Evolutionary conservation across 305 asterid genomes (phyloP).

Genomic region (Salvia sclarea): DNA sequence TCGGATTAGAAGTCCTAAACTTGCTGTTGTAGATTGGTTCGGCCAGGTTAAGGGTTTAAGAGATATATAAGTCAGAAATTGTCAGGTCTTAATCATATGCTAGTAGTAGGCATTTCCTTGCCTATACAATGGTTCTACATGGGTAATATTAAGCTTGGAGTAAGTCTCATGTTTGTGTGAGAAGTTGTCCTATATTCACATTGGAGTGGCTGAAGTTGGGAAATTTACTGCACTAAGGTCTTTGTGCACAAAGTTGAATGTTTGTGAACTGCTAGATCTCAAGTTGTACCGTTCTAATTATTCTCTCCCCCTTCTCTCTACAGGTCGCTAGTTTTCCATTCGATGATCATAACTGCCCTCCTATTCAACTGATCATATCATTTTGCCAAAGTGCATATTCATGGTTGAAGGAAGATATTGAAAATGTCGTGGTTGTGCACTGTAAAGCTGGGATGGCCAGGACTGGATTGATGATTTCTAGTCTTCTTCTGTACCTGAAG

Average conservation of each 20-base stretch:
- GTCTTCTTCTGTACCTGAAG: conserved; percentile 92
- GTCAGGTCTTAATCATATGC: not conserved
- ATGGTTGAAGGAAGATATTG: conserved; percentile 98
- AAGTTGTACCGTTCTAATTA: conserved; percentile 6
- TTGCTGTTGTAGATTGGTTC: conserved; percentile 10
- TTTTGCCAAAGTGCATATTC: conserved; percentile 99
- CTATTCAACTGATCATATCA: conserved; percentile 80
- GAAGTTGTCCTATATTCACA: not conserved
- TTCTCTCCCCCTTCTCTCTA: conserved; percentile 2
- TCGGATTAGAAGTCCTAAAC: not conserved
- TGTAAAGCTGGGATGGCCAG: conserved; percentile 99
- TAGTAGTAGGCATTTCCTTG: not conserved
- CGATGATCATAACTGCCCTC: conserved; percentile 98
- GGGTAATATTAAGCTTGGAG: not conserved
- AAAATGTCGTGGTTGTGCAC: conserved; percentile 96
- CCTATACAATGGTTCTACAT: not conserved
- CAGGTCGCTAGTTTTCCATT: conserved; percentile 98
- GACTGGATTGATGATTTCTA: conserved; percentile 97
- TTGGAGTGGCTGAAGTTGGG: not conserved
- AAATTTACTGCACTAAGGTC: not conserved
- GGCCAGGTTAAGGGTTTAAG: not conserved
- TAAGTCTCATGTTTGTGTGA: not conserved
- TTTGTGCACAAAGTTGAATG: conserved; percentile 4
- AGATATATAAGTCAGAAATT: not conserved
- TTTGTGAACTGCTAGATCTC: conserved; percentile 16